phyloP scores from a whole-genome alignment of 495 filamentous ascomycete genomes.

The Aspergillus conjunctus region DNA sequence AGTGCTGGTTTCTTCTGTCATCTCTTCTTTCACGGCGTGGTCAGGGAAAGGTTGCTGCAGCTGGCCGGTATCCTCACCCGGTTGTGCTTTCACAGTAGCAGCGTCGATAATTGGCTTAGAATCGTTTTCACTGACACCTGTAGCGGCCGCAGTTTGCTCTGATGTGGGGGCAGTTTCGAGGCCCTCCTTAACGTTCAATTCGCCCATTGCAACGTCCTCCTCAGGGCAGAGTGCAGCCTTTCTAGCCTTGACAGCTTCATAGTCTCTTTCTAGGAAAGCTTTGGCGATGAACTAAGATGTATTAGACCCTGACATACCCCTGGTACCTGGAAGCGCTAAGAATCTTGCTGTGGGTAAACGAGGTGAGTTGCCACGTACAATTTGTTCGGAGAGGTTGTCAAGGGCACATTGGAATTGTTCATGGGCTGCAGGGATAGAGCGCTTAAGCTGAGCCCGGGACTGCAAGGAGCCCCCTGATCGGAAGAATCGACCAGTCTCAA shows the following conservation, averaged over 20 bases:
- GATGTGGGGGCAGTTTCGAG: constrained; percentile 20
- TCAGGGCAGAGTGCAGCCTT: constrained; percentile 34
- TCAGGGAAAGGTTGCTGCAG: constrained; percentile 9
- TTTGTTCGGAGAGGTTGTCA: constrained; percentile 54
- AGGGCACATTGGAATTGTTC: constrained; percentile 51
- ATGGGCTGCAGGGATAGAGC: constrained; percentile 47
- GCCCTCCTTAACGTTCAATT: constrained; percentile 26
- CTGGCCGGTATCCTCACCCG: constrained; percentile 21
- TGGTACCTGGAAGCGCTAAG: constrained; percentile 2
- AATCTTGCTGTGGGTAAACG: background rate
- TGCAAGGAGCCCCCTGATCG: constrained; percentile 41
- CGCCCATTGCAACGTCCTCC: constrained; percentile 39
- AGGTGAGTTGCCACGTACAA: constrained; percentile 40
- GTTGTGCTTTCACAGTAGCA: constrained; percentile 14
- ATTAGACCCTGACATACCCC: constrained; percentile 22
- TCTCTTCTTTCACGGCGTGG: constrained; percentile 33
- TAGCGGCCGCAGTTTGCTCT: constrained; percentile 22
- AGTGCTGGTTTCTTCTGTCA: constrained; percentile 19
- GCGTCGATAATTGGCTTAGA: constrained; percentile 22
- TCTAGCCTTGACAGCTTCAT: constrained; percentile 42
- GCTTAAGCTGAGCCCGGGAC: constrained; percentile 42
- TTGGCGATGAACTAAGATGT: constrained; percentile 46
- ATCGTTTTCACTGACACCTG: constrained; percentile 20
- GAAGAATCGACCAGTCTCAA: constrained; percentile 53
- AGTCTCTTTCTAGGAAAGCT: constrained; percentile 49